These are phyloP conservation scores for Rubia balearica DNA, from an alignment of 305 asterid species.

Conservation along the genomic window DNA sequence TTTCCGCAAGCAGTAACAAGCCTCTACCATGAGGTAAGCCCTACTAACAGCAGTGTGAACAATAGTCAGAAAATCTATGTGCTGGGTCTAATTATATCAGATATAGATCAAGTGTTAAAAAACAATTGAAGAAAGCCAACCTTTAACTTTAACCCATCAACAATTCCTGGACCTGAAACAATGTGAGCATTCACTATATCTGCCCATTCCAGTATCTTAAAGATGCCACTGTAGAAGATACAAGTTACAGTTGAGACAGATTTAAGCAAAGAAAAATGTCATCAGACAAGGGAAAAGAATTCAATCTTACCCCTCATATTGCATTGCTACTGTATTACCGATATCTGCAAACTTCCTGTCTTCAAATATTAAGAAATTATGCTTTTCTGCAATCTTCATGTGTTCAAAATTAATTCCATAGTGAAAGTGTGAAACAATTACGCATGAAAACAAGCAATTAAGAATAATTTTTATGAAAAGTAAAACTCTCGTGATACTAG, in stretches of 20 bases:
- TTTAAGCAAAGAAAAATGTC: constrained; percentile 3
- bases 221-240: constrained; percentile 64
- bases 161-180: constrained; percentile 95
- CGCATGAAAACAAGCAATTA: neutral
- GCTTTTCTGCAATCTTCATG: constrained; percentile 88
- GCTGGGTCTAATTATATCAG: neutral
- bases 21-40: constrained; percentile 87
- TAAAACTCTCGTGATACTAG: neutral
- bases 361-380: constrained; percentile 84
- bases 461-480: neutral
- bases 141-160: constrained; percentile 89
- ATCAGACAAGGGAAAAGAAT: constrained; percentile 13
- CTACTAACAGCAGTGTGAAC: constrained; percentile 33
- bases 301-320: constrained; percentile 73
- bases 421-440: neutral
- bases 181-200: constrained; percentile 94
- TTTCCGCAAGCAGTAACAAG: constrained; percentile 83
- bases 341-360: constrained; percentile 97
- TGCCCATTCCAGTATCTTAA: constrained; percentile 88
- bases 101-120: neutral
- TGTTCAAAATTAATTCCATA: constrained; percentile 20
- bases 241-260: constrained; percentile 13
- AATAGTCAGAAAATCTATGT: constrained; percentile 7
- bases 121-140: constrained; percentile 26
- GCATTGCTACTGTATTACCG: constrained; percentile 97